Conservation (phyloP, 176 grass and related monocot genomes). For the Pontederia paniculata region DNA sequence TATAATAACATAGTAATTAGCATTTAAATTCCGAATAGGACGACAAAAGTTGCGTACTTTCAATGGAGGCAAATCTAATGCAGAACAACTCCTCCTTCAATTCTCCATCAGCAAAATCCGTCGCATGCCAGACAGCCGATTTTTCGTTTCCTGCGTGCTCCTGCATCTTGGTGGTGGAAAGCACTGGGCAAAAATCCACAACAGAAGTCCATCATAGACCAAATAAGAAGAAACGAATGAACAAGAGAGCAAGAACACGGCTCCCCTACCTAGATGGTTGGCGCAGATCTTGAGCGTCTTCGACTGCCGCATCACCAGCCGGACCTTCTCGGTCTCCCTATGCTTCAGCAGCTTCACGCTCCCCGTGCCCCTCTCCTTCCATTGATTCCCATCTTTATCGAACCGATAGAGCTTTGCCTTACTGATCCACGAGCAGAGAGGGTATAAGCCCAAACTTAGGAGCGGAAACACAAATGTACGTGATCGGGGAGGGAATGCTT, state of each 20-base stretch:
- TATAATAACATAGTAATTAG: background rate
- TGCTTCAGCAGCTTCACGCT: constrained; percentile 75
- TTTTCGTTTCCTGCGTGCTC: constrained; percentile 16
- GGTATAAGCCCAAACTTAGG: background rate
- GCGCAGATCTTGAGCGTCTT: constrained; percentile 91
- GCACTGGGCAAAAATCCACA: background rate
- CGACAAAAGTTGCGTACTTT: constrained; percentile 14
- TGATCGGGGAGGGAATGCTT: background rate
- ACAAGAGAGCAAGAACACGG: background rate
- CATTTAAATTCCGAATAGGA: background rate
- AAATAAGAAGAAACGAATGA: too few relatives aligned
- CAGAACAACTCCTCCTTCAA: constrained; percentile 18
- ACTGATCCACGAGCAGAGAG: constrained; percentile 18
- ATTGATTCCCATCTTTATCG: constrained; percentile 66
- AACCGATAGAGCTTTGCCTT: constrained; percentile 72
- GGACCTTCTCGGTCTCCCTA: constrained; percentile 55
- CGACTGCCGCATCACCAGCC: constrained; percentile 69
- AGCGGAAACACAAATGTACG: background rate
- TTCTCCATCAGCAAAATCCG: constrained; percentile 16
- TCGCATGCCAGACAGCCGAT: constrained; percentile 13
- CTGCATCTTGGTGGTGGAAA: constrained; percentile 8
- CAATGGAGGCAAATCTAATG: constrained; percentile 12
- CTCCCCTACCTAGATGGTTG: constrained; percentile 44
- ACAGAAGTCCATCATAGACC: background rate
- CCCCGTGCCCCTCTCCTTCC: constrained; percentile 76